Conservation (phyloP, 2,329 filamentous ascomycete genomes). For the Trichoderma guizhouense region DNA sequence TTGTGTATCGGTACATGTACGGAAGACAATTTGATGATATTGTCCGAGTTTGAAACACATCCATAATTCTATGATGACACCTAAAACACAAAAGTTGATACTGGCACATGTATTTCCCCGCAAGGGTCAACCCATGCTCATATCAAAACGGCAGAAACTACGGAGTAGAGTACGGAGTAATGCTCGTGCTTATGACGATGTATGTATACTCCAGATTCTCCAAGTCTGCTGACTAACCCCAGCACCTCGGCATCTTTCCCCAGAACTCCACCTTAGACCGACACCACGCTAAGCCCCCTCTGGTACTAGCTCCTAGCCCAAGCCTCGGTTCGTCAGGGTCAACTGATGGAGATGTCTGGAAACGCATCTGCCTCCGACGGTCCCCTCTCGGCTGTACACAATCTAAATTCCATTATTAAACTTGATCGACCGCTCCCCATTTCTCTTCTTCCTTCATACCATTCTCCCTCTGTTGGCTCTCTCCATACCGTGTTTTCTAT, state of each 20-base stretch:
- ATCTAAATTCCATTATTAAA: slow-evolving; percentile 5
- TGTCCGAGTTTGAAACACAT: neutral
- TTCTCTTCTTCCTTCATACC: neutral
- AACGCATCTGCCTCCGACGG: slow-evolving; percentile 5
- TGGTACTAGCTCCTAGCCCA: neutral
- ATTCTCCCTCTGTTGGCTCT: neutral
- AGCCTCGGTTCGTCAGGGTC: slow-evolving; percentile 19
- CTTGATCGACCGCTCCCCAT: neutral
- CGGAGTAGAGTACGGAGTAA: neutral
- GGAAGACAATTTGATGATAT: neutral
- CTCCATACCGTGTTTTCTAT: neutral
- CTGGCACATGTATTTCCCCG: neutral
- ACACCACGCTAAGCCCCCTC: neutral
- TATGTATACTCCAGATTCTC: neutral
- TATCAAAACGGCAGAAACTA: neutral
- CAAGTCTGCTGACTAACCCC: neutral
- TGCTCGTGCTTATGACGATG: neutral
- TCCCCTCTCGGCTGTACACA: slow-evolving; percentile 16
- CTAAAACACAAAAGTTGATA: neutral
- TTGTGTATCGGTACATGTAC: neutral
- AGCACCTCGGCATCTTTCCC: slow-evolving; percentile 17
- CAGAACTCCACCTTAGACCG: neutral
- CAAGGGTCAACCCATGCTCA: neutral
- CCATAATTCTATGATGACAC: neutral
- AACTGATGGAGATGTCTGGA: neutral